A percentile compares a stretch with the other conserved stretches of the same genome.
Evolutionary conservation across 2,329 filamentous ascomycete species (phyloP).

Genomic region (Fonsecaea erecta): DNA sequence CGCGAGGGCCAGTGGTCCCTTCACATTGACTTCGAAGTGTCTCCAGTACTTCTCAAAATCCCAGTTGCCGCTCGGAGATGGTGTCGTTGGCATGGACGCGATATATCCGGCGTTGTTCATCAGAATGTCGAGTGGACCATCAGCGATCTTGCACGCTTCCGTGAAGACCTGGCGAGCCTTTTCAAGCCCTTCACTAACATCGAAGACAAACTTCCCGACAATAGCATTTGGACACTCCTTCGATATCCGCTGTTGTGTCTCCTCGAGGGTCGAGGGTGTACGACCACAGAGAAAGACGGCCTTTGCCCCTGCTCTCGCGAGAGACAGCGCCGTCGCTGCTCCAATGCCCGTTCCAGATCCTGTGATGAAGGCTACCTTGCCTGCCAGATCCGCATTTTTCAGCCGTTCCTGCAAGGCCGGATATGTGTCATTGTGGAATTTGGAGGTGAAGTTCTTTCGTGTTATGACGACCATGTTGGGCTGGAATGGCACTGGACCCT

Average conservation of each 20-base stretch:
- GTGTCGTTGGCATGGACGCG: slow-evolving; percentile 11
- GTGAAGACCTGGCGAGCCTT: slow-evolving; percentile 35
- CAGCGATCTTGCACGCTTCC: slow-evolving; percentile 22
- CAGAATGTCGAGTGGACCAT: slow-evolving; percentile 34
- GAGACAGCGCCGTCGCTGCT: slow-evolving; percentile 35
- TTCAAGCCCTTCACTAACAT: slow-evolving; percentile 36
- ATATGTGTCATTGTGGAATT: slow-evolving; percentile 13
- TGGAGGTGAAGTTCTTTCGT: slow-evolving; percentile 4
- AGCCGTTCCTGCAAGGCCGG: slow-evolving; percentile 4
- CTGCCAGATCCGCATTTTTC: slow-evolving; percentile 32
- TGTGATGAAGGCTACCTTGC: slow-evolving; percentile 42
- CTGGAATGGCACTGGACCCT: background rate
- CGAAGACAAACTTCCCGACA: slow-evolving; percentile 40
- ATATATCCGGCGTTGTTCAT: slow-evolving; percentile 37
- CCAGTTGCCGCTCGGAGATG: background rate
- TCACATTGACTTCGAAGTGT: slow-evolving; percentile 36
- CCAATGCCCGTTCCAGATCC: slow-evolving; percentile 41
- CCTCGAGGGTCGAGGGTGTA: slow-evolving; percentile 40
- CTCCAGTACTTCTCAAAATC: slow-evolving; percentile 36
- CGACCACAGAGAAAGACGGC: slow-evolving; percentile 49
- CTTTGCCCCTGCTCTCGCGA: slow-evolving; percentile 47
- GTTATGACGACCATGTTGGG: background rate
- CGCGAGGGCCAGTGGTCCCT: slow-evolving; percentile 8
- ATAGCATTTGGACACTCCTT: slow-evolving; percentile 38
- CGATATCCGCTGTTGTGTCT: slow-evolving; percentile 31